phyloP scores from a whole-genome alignment of 2,329 filamentous ascomycete genomes.

The Chaetomiaceae sp. region DNA sequence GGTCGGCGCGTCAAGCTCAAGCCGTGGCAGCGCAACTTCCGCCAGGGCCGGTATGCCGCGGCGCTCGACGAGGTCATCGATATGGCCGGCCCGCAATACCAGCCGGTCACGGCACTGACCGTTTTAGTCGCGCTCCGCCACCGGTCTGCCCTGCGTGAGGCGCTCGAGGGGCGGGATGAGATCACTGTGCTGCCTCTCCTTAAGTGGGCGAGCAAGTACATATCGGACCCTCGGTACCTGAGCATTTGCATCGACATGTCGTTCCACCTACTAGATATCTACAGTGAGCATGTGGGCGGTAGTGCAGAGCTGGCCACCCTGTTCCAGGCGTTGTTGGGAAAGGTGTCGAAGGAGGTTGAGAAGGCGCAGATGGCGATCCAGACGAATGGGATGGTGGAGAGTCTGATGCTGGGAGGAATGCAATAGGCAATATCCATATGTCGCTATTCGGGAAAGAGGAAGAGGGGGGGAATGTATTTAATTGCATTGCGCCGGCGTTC shows the following conservation, averaged over 20 bases:
- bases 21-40: constrained; percentile 75
- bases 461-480: background rate
- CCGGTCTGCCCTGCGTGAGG: constrained; percentile 75
- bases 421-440: too few relatives aligned
- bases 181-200: constrained; percentile 75
- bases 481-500: constrained; percentile 22
- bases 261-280: constrained; percentile 79
- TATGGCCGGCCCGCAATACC: constrained; percentile 46
- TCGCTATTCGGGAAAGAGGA: background rate
- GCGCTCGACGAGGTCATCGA: constrained; percentile 78
- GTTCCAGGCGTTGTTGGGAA: constrained; percentile 63
- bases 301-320: constrained; percentile 68
- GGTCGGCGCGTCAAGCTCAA: constrained; percentile 60
- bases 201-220: constrained; percentile 74
- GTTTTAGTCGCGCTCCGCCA: constrained; percentile 81
- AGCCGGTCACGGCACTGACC: constrained; percentile 63
- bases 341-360: constrained; percentile 74
- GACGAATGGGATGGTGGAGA: constrained; percentile 84
- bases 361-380: constrained; percentile 77
- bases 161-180: constrained; percentile 78
- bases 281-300: constrained; percentile 71
- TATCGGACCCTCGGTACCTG: constrained; percentile 78
- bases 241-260: constrained; percentile 77
- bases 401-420: constrained; percentile 48
- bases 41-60: constrained; percentile 69